A percentile compares a stretch with the other conserved stretches of the same genome.
phyloP scores from a whole-genome alignment of 2,329 filamentous ascomycete genomes.

The Clonostachys byssicola region DNA sequence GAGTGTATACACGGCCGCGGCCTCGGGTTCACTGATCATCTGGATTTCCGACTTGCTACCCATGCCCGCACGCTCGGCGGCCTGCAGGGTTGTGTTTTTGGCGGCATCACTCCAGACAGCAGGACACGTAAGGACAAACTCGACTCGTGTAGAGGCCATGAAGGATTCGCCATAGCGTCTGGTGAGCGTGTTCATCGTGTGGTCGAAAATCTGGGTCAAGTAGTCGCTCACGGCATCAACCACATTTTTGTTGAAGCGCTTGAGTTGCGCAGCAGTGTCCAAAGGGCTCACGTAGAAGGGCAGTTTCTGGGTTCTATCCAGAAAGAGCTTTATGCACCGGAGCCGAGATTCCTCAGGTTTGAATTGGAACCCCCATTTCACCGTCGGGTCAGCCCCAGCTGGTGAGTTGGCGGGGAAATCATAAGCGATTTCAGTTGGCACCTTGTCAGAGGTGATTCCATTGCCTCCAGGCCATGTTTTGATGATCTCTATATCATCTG shows the following conservation, averaged over 20 bases:
- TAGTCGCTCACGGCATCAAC: constrained; percentile 79
- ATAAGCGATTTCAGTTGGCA: constrained; percentile 74
- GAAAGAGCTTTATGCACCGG: constrained; percentile 80
- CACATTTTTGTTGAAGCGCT: constrained; percentile 70
- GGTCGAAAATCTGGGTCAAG: constrained; percentile 68
- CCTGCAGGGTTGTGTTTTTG: constrained; percentile 78
- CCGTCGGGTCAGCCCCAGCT: constrained; percentile 34
- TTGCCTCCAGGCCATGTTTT: constrained; percentile 83
- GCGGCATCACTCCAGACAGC: constrained; percentile 83
- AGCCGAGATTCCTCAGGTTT: constrained; percentile 71
- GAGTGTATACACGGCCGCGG: constrained; percentile 74
- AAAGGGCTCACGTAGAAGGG: constrained; percentile 76
- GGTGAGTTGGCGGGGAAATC: constrained; percentile 26
- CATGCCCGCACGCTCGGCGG: constrained; percentile 76
- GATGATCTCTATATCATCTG: constrained; percentile 79
- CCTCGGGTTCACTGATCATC: constrained; percentile 79
- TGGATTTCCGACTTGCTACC: constrained; percentile 65
- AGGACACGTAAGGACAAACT: constrained; percentile 78
- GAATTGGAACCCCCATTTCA: constrained; percentile 83
- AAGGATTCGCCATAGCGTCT: constrained; percentile 74
- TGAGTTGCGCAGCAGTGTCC: constrained; percentile 73
- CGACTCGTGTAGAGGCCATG: constrained; percentile 70
- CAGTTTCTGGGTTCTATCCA: constrained; percentile 75
- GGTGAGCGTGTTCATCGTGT: constrained; percentile 75
- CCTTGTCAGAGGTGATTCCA: constrained; percentile 84